A percentile compares a stretch with the other conserved stretches of the same genome.
Evolutionary conservation across 2,329 filamentous ascomycete species (phyloP).

Genomic region (Alternaria triticimaculans): DNA sequence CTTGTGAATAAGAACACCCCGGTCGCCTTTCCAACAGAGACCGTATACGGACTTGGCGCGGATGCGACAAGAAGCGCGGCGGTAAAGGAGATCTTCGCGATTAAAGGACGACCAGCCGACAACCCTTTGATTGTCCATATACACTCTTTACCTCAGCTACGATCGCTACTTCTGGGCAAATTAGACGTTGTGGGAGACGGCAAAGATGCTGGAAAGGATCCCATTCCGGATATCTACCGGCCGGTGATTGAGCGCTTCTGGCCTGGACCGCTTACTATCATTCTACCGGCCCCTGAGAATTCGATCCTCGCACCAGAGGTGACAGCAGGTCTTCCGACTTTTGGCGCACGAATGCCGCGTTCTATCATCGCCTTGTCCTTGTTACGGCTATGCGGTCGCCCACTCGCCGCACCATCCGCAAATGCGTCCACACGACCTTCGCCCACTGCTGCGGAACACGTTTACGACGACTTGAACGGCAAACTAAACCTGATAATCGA

Average conservation of each 20-base stretch:
- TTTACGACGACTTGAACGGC: conserved; percentile 81
- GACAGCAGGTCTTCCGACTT: conserved; percentile 82
- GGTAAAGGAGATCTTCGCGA: conserved; percentile 89
- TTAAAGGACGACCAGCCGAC: conserved; percentile 88
- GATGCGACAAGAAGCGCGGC: conserved; percentile 86
- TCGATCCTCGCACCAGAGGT: conserved; percentile 86
- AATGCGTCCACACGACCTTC: conserved; percentile 94
- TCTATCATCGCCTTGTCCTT: conserved; percentile 84
- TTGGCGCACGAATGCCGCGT: conserved; percentile 88
- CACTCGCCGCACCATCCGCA: conserved; percentile 89
- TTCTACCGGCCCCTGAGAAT: conserved; percentile 75
- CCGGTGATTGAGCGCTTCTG: conserved; percentile 84
- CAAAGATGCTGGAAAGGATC: conserved; percentile 36
- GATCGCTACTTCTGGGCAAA: conserved; percentile 61
- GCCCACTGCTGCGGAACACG: conserved; percentile 88
- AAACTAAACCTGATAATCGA: conserved; percentile 88
- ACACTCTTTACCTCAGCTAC: conserved; percentile 78
- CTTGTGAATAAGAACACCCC: conserved; percentile 72
- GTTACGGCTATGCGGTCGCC: conserved; percentile 78
- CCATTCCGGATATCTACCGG: conserved; percentile 77
- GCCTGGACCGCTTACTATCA: conserved; percentile 92
- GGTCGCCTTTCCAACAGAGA: conserved; percentile 96
- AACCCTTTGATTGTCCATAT: conserved; percentile 96
- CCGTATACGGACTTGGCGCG: conserved; percentile 95
- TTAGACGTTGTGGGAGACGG: neutral